Percentiles rank a stretch among this genome's conserved stretches.
These are phyloP conservation scores for Boletus insuetus DNA, from an alignment of 768 basidiomycete species.

Conservation along the genomic window DNA sequence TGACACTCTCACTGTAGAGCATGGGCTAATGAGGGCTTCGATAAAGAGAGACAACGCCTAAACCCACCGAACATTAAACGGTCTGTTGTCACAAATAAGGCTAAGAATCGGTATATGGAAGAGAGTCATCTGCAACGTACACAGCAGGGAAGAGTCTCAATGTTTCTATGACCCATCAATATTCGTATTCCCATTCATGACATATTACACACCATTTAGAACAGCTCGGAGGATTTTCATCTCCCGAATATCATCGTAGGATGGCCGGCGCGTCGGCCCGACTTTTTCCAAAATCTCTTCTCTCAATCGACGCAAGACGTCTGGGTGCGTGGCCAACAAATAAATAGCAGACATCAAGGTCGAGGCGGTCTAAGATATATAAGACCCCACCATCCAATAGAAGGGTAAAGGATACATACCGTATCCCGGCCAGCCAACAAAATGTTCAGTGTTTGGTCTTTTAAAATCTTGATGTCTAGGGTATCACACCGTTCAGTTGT, in stretches of 20 bases:
- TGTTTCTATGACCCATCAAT: constrained; percentile 23
- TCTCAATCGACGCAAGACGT: constrained; percentile 38
- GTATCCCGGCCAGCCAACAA: constrained; percentile 46
- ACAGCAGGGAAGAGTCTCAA: constrained; percentile 34
- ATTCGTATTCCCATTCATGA: too few relatives aligned
- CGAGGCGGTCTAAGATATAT: constrained; percentile 38
- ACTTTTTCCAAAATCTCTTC: constrained; percentile 41
- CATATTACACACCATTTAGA: constrained; percentile 36
- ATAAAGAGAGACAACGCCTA: background rate
- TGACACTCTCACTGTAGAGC: constrained; percentile 17
- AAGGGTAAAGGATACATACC: constrained; percentile 19
- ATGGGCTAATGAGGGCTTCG: background rate
- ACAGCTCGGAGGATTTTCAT: constrained; percentile 46
- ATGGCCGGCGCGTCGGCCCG: constrained; percentile 35
- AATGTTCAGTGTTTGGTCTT: constrained; percentile 43
- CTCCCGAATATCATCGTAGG: constrained; percentile 40
- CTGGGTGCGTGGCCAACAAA: constrained; percentile 44
- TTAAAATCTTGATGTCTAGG: constrained; percentile 33
- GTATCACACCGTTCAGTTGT: background rate
- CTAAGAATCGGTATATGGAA: background rate
- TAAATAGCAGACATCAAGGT: constrained; percentile 45
- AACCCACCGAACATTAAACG: constrained; percentile 33
- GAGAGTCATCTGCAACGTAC: constrained; percentile 11
- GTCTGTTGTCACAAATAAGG: constrained; percentile 17
- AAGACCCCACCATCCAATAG: background rate